Conservation (phyloP, 768 basidiomycete species). For the Krasilnikovozyma curviuscula region DNA sequence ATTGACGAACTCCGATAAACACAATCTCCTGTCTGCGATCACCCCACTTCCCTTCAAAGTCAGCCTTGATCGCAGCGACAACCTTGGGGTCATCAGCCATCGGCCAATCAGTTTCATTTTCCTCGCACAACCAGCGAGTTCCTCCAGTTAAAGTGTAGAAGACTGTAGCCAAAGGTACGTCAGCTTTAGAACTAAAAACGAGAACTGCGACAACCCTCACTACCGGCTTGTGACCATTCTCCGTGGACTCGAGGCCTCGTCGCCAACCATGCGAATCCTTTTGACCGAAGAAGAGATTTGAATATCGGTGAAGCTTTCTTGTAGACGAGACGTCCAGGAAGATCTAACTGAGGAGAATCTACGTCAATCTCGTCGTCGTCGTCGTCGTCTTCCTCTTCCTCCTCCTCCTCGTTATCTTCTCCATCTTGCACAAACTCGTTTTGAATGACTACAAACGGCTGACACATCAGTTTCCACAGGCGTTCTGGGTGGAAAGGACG, state of each 20-base stretch:
- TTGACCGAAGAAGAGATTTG: conserved; percentile 22
- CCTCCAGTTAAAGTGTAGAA: conserved; percentile 24
- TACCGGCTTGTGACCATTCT: conserved; percentile 26
- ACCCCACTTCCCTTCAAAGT: conserved; percentile 25
- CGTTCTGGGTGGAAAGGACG: conserved; percentile 25
- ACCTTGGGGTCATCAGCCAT: neutral
- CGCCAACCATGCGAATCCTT: conserved; percentile 27
- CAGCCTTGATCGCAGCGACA: conserved; percentile 19
- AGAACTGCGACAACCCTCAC: too few species aligned
- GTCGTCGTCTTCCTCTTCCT: conserved; percentile 10
- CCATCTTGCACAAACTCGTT: conserved; percentile 14
- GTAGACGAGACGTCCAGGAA: conserved; percentile 16
- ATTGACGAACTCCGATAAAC: neutral
- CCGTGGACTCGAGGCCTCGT: conserved; percentile 21
- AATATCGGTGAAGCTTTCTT: conserved; percentile 20
- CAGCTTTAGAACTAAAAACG: too few species aligned
- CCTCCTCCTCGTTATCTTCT: conserved; percentile 11
- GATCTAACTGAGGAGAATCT: conserved; percentile 20
- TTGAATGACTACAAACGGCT: conserved; percentile 25
- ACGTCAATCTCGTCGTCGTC: conserved; percentile 15
- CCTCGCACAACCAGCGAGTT: conserved; percentile 21
- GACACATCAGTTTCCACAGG: conserved; percentile 21
- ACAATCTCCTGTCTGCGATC: conserved; percentile 21
- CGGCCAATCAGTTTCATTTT: conserved; percentile 20
- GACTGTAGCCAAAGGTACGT: too few species aligned